Base-by-base conservation (phyloP, 805 yeast species). In the Zygoascus bituminiphila region DNA sequence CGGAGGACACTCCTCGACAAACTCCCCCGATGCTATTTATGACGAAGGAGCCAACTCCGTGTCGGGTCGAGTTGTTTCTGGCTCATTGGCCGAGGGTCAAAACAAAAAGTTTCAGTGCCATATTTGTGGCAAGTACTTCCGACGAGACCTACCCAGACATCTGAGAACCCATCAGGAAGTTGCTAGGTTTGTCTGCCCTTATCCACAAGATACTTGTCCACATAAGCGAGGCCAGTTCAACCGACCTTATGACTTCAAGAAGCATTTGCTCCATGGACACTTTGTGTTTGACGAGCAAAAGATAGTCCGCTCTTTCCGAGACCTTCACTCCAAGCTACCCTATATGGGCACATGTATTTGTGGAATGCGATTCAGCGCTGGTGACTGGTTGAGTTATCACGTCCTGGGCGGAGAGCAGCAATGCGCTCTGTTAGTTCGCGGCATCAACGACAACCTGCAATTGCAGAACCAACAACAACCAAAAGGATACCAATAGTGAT, bases 241-340 rank as follows among this genome's bases (percentile, higher is more conserved):
- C 63, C 67, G 87, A 44, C 83, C 82, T 5, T 81, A 81, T 60
- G 87, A 81, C 60, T 79, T 69, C 67, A 81, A 81, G 58, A 81
- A 81, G 57, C 87, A 81, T 58, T 62, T 81, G 47, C 63, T 81
- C 37, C 81, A 79, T 58, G 67, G 74, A 46, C 87, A 81, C 54
- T 81, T 81, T 58, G 61, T 60, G 42, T 79, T 79, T 58, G 81
- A 77, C 53, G 68, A 76, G 49, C 54, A 55, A 12, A 66, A 67
- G 4, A 58, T 63, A 33, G 70, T 71, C 9, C 71, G 71, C 45
- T 67, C 68, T 38, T 62, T 71, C 48, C 76, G 75, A 50, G 78
- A 76, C 49, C 62, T 81, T 49, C 70, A 69, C 45, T 81, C 77
- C 48, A 79, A 79, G 58, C 64, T 80, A 20, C 61, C 63, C 23